Evolutionary conservation across 2,329 filamentous ascomycete genomes (phyloP).

Genomic region (Myriosclerotinia duriaeana): DNA sequence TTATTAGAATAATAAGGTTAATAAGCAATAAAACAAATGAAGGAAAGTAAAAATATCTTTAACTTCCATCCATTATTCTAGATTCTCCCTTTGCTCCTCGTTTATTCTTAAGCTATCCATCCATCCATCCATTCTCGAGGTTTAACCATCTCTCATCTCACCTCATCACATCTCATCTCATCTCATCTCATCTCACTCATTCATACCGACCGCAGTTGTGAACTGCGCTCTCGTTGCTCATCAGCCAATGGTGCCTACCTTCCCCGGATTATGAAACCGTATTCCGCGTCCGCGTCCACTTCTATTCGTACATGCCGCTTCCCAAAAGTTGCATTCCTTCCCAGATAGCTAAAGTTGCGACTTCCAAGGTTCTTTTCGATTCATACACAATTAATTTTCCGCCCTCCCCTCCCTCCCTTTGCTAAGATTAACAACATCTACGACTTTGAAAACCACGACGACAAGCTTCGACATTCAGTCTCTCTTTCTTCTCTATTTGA

Average conservation of each 20-base stretch:
- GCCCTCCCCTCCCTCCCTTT: no score
- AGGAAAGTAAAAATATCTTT: background rate
- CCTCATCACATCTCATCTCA: background rate
- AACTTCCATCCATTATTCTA: background rate
- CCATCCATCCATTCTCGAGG: no score
- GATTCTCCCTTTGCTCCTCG: background rate
- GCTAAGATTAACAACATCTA: background rate
- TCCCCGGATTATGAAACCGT: slow-evolving; percentile 39
- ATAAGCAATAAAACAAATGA: slow-evolving; percentile 10
- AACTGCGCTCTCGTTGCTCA: slow-evolving; percentile 13
- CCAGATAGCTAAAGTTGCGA: slow-evolving; percentile 1
- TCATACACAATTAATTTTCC: slow-evolving; percentile 3
- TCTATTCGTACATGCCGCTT: slow-evolving; percentile 16
- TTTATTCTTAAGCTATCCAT: no score
- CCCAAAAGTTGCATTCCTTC: slow-evolving; percentile 21
- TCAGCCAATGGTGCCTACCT: slow-evolving; percentile 33
- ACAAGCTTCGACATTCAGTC: slow-evolving; percentile 15
- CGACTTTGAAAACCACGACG: slow-evolving; percentile 2
- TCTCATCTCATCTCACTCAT: slow-evolving; percentile 2
- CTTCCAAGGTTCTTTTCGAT: background rate
- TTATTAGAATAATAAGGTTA: no score
- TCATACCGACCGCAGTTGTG: background rate
- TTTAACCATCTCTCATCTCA: no score
- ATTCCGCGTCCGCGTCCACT: background rate
- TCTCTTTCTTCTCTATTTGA: slow-evolving; percentile 22